Conservation (phyloP, 2,329 filamentous ascomycete genomes). For the Septoria petroselini region DNA sequence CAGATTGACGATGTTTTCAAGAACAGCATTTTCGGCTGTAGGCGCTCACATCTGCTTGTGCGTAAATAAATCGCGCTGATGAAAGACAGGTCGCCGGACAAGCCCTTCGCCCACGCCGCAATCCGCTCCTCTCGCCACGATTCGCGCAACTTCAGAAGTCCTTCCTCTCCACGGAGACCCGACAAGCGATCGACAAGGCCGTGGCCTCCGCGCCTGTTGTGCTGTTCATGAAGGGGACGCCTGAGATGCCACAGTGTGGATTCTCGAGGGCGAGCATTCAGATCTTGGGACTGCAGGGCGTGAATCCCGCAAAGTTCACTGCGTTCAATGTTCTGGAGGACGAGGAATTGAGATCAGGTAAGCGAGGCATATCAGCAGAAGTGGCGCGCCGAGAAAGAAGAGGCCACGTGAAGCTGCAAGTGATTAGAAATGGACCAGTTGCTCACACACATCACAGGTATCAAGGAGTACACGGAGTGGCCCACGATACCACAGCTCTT, state of each 20-base stretch:
- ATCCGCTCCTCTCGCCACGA: slow-evolving; percentile 42
- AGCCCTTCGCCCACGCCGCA: slow-evolving; percentile 44
- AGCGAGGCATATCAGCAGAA: not conserved
- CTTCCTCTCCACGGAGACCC: slow-evolving; percentile 75
- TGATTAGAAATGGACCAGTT: not conserved
- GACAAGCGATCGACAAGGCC: slow-evolving; percentile 82
- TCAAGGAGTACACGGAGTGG: slow-evolving; percentile 99
- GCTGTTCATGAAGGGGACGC: slow-evolving; percentile 98
- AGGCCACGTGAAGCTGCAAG: not conserved
- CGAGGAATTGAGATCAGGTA: slow-evolving; percentile 76
- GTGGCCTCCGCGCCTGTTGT: slow-evolving; percentile 86
- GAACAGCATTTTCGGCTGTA: slow-evolving; percentile 33
- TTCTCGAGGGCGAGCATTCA: slow-evolving; percentile 95
- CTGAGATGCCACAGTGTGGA: slow-evolving; percentile 91
- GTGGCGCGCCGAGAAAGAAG: not conserved
- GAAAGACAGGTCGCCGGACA: slow-evolving; percentile 45
- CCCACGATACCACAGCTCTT: slow-evolving; percentile 97
- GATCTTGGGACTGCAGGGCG: slow-evolving; percentile 89
- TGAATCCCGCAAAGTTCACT: slow-evolving; percentile 94
- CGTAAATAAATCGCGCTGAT: not conserved
- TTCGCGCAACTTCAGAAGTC: slow-evolving; percentile 55
- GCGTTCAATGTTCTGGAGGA: slow-evolving; percentile 97
- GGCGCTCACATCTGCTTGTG: not conserved
- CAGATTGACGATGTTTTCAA: slow-evolving; percentile 33
- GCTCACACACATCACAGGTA: slow-evolving; percentile 56